Conservation (phyloP, 2,329 filamentous ascomycete genomes). For the Dactylellina cionopaga region DNA sequence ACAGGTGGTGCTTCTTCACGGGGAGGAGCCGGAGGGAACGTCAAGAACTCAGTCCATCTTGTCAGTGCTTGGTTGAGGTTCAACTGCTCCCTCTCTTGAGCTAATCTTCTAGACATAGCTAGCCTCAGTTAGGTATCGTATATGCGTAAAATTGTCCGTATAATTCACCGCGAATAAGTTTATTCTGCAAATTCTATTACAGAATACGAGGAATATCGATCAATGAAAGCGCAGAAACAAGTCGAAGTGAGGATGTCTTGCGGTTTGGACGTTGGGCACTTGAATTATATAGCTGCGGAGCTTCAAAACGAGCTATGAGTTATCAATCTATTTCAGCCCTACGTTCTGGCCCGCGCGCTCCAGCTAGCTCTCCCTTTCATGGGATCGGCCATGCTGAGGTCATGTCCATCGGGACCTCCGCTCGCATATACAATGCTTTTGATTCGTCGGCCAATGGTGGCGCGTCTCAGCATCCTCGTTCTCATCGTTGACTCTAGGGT, state of each 20-base stretch:
- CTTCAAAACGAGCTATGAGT: not conserved
- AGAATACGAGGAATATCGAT: not conserved
- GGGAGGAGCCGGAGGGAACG: conserved; percentile 39
- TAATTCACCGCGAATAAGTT: no score
- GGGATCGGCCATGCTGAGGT: conserved; percentile 40
- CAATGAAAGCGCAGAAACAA: not conserved
- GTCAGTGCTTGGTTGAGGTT: conserved; percentile 44
- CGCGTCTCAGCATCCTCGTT: conserved; percentile 35
- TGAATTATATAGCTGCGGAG: conserved; percentile 34
- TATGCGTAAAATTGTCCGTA: no score
- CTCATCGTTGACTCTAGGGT: conserved; percentile 24
- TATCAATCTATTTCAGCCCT: conserved; percentile 26
- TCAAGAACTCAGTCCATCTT: conserved; percentile 43
- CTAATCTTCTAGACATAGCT: conserved; percentile 33
- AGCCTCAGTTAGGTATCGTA: not conserved
- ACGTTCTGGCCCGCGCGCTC: conserved; percentile 14
- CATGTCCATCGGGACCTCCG: conserved; percentile 42
- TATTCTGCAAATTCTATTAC: not conserved
- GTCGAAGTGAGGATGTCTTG: not conserved
- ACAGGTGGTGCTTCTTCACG: conserved; percentile 1
- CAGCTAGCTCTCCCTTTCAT: not conserved
- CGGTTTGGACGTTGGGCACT: no score
- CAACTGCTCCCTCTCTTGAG: conserved; percentile 42
- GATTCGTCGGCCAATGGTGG: conserved; percentile 44
- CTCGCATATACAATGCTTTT: conserved; percentile 27